A percentile compares a stretch with the other conserved stretches of the same genome.
These are phyloP conservation scores for Acephala macrosclerotiorum DNA, from an alignment of 2,329 filamentous ascomycete genomes.

Conservation along the genomic window DNA sequence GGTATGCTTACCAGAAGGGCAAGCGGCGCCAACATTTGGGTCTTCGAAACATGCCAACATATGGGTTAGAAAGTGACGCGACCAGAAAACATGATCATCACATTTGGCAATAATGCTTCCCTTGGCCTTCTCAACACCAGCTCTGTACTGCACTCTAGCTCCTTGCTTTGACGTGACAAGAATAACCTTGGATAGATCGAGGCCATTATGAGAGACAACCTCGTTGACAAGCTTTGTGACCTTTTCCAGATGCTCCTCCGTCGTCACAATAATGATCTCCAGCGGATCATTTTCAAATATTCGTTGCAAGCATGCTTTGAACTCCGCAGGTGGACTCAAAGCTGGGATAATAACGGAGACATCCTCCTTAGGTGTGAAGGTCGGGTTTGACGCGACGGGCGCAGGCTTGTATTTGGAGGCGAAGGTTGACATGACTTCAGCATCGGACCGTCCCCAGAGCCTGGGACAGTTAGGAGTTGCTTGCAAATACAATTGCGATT, in stretches of 20 bases:
- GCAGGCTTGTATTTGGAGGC: slow-evolving; percentile 9
- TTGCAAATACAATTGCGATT: not conserved
- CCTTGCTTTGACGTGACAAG: not conserved
- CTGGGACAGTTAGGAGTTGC: not conserved
- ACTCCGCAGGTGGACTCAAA: not conserved
- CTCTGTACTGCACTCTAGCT: slow-evolving; percentile 3
- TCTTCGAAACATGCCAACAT: slow-evolving; percentile 19
- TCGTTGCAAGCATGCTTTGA: slow-evolving; percentile 11
- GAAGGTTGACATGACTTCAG: not conserved
- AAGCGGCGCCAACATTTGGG: slow-evolving; percentile 8
- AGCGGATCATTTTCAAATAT: slow-evolving; percentile 11
- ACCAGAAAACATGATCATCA: slow-evolving; percentile 15
- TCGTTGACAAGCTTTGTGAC: not conserved
- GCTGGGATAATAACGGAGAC: slow-evolving; percentile 11
- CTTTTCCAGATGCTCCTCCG: not conserved
- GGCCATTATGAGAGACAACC: not conserved
- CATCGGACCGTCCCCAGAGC: not conserved
- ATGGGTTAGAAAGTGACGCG: not conserved
- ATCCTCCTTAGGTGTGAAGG: not conserved
- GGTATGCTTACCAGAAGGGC: not conserved
- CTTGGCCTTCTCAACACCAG: slow-evolving; percentile 4
- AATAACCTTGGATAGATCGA: not conserved
- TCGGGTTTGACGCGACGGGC: not conserved
- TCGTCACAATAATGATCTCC: slow-evolving; percentile 14
- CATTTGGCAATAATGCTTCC: slow-evolving; percentile 13